phyloP scores from a whole-genome alignment of 2,329 filamentous ascomycete genomes.

The Ophiostoma novo-ulmi region DNA sequence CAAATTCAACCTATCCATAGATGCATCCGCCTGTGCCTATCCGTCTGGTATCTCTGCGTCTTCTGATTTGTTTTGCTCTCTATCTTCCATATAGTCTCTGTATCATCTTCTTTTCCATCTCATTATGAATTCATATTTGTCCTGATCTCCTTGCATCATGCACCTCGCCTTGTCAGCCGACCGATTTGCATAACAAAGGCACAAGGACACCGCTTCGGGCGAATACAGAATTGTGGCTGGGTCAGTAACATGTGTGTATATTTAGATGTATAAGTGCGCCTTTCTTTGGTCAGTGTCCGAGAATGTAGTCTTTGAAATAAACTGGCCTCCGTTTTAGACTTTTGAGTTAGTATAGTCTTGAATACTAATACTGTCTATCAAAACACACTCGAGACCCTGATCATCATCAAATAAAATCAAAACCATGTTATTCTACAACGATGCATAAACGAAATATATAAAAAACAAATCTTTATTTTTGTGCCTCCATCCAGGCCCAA shows the following conservation, averaged over 20 bases:
- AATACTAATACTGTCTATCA: too few relatives aligned
- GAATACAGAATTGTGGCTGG: not conserved
- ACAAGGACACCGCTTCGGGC: not conserved
- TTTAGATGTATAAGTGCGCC: not conserved
- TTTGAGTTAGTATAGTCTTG: too few relatives aligned
- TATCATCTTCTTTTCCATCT: not conserved
- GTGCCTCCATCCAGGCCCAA: conserved; percentile 1
- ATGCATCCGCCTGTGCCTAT: too few relatives aligned
- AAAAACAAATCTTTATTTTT: not conserved
- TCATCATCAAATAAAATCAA: too few relatives aligned
- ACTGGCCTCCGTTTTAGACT: too few relatives aligned
- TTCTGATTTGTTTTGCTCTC: too few relatives aligned
- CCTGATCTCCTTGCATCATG: not conserved
- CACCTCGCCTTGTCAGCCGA: conserved; percentile 18
- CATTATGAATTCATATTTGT: not conserved
- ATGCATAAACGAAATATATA: not conserved
- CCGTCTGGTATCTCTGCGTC: too few relatives aligned
- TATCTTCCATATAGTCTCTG: not conserved
- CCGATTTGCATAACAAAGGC: conserved; percentile 10
- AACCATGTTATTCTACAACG: too few relatives aligned
- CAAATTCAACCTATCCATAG: too few relatives aligned
- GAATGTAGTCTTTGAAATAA: not conserved
- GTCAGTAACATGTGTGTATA: not conserved
- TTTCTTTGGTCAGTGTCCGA: not conserved
- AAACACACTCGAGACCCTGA: too few relatives aligned